These are phyloP conservation scores for Fonsecaea pedrosoi DNA, from an alignment of 2,329 filamentous ascomycete genomes.

Conservation along the genomic window DNA sequence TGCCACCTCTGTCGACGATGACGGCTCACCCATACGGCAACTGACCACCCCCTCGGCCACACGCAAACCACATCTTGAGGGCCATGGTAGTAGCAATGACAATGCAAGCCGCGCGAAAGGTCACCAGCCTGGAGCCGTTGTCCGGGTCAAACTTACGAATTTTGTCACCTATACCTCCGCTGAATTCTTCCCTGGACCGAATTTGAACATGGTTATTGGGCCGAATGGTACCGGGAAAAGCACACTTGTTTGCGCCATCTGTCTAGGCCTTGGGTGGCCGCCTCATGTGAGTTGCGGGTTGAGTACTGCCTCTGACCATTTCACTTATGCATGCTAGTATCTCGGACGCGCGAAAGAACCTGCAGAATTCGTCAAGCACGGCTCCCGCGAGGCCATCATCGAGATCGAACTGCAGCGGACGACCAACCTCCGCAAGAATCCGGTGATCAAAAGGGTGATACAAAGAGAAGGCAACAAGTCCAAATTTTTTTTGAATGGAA, in stretches of 20 bases:
- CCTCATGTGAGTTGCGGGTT: slow-evolving; percentile 59
- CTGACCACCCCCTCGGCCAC: not conserved
- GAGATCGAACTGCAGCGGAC: slow-evolving; percentile 83
- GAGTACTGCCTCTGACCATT: not conserved
- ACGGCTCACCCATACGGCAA: slow-evolving; percentile 11
- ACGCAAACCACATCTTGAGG: slow-evolving; percentile 9
- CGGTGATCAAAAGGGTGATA: slow-evolving; percentile 76
- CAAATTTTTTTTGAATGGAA: slow-evolving; percentile 78
- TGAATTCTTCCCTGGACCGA: slow-evolving; percentile 89
- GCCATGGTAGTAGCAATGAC: not conserved
- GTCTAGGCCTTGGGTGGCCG: slow-evolving; percentile 84
- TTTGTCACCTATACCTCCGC: slow-evolving; percentile 95
- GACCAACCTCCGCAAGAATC: slow-evolving; percentile 61
- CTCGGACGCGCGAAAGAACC: slow-evolving; percentile 84
- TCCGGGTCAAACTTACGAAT: slow-evolving; percentile 82
- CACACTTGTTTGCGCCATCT: slow-evolving; percentile 95
- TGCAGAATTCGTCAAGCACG: slow-evolving; percentile 93
- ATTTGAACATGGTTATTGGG: slow-evolving; percentile 97
- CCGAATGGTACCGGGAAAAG: slow-evolving; percentile 99
- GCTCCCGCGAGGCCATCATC: slow-evolving; percentile 75
- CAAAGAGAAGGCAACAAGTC: slow-evolving; percentile 80
- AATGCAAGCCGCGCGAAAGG: slow-evolving; percentile 1
- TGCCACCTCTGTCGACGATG: slow-evolving; percentile 28
- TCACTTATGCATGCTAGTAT: slow-evolving; percentile 55
- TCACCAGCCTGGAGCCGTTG: slow-evolving; percentile 79